A percentile compares a stretch with the other conserved stretches of the same genome.
These are phyloP conservation scores for Phellopilus nigrolimitatus DNA, from an alignment of 1,284 basidiomycete genomes.

Conservation along the genomic window DNA sequence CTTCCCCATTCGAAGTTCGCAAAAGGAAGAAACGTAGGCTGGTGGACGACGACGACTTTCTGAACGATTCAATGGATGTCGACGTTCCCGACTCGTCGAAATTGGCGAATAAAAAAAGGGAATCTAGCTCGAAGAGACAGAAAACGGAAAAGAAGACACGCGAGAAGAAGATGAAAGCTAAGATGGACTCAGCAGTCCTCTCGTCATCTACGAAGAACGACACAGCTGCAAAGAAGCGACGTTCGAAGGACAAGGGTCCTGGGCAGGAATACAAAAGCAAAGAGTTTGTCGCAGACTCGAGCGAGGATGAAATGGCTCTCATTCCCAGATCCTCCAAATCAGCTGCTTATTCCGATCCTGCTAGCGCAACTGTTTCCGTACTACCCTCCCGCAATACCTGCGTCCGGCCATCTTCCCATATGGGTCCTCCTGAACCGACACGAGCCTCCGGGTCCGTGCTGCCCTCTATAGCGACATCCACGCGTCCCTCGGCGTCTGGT, in stretches of 20 bases:
- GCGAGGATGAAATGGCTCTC: conserved; percentile 20
- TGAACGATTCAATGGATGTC: conserved; percentile 12
- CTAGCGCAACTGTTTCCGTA: conserved; percentile 5
- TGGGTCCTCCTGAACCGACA: neutral
- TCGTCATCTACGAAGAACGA: conserved; percentile 2
- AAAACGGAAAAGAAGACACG: conserved; percentile 18
- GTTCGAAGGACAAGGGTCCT: conserved; percentile 13
- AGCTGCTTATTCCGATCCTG: conserved; percentile 1
- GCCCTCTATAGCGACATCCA: conserved; percentile 1
- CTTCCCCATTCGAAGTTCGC: conserved; percentile 27
- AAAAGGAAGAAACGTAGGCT: conserved; percentile 26
- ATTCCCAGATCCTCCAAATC: conserved; percentile 4
- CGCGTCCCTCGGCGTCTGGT: conserved; percentile 1
- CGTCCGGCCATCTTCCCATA: neutral
- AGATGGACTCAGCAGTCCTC: conserved; percentile 16
- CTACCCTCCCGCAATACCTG: neutral
- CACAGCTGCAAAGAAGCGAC: conserved; percentile 4
- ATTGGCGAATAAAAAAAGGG: conserved; percentile 10
- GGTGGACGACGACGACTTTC: conserved; percentile 18
- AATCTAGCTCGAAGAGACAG: conserved; percentile 24
- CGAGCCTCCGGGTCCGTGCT: neutral
- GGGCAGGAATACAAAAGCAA: conserved; percentile 20
- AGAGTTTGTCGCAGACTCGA: conserved; percentile 23
- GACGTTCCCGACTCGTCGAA: conserved; percentile 20
- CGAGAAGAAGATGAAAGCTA: conserved; percentile 8